Evolutionary conservation across 1,284 basidiomycete species (phyloP).

Genomic region (Inonotus obliquus): DNA sequence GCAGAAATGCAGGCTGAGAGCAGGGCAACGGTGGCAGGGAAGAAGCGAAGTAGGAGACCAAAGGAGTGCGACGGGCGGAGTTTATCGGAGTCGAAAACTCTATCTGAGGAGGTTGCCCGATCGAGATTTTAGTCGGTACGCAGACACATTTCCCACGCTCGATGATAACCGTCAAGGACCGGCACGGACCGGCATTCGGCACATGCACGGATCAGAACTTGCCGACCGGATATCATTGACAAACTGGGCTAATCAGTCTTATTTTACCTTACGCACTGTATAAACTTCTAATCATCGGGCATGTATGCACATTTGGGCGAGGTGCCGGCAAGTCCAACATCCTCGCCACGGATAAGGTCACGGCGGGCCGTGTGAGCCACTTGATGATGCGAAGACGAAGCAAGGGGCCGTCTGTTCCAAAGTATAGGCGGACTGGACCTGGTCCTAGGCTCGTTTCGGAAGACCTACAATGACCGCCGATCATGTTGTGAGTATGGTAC

Average conservation of each 20-base stretch:
- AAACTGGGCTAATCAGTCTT: not conserved
- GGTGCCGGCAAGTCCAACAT: not conserved
- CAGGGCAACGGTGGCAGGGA: not conserved
- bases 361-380: not conserved
- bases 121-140: conserved; percentile 4
- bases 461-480: not conserved
- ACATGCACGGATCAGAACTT: not conserved
- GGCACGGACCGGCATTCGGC: not conserved
- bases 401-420: no score
- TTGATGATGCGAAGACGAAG: not conserved
- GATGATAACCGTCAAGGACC: no score
- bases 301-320: not conserved
- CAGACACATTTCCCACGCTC: no score
- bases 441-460: not conserved
- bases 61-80: not conserved
- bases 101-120: not conserved
- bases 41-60: not conserved
- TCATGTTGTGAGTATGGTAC: no score
- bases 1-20: not conserved
- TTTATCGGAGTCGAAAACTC: conserved; percentile 2
- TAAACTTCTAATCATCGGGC: no score
- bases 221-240: not conserved
- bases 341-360: not conserved
- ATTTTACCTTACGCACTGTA: no score
- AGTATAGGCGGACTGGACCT: no score